Base-by-base conservation (phyloP, 768 basidiomycete species). In the Suillus decipiens region DNA sequence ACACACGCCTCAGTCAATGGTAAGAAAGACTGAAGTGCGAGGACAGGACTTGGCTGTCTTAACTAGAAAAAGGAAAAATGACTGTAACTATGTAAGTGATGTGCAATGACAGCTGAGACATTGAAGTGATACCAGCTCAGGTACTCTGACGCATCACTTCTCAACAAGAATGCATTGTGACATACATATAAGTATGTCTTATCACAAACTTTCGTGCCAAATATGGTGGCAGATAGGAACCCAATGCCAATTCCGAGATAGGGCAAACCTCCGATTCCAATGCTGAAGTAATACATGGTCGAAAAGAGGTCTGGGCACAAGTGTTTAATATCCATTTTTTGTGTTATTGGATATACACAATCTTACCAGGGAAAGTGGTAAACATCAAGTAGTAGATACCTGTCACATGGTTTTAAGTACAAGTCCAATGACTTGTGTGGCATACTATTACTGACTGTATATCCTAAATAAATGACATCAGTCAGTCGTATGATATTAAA, bases 371-470 rank as follows among this genome's bases (percentile, higher is more conserved):
- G 73, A 90, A 5, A n/a, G 89, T 89, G 1, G 87, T 75, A 67
- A 89, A 88, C 81, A 88, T 85, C 47, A 91, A 77, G 75, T 90
- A 92, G 72, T 86, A 89, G 64, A 89, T 47, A 5, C 22, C 45
- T 76, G 45, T 7, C 34, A 50, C 31, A 31, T 54, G 9, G 11
- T 14, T n/a, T 54, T 2, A 54, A n/a, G 53, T 54, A 6, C n/a
- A 4, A 6, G 12, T 34, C 11, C 45, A 47, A 12, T 5, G 17
- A 47, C 19, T 54, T 19, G 14, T 48, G 22, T 19, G 11, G 11
- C 11, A 11, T 47, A 10, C 43, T 11, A 12, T n/a, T 14, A 79
- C 82, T 72, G 47, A 84, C 85, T 85, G 68, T 86, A 88, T 74
- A 85, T 81, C 72, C 86, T 45, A 45, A 45, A 45, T 82, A 47